Conservation (phyloP, 73 alveolate genomes). For the Uronychia binucleata region DNA sequence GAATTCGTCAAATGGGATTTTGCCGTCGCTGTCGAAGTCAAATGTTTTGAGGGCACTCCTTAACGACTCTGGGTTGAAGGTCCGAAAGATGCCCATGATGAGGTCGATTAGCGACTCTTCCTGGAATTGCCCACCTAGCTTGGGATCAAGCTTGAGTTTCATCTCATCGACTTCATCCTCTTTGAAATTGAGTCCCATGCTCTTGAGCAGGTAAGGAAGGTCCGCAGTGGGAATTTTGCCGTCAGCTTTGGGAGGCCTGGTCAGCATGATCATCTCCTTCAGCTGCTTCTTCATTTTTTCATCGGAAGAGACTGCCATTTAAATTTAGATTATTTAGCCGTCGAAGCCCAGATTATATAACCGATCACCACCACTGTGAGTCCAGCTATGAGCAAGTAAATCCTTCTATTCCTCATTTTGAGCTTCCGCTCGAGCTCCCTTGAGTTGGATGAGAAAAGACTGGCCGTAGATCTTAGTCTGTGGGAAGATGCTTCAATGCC, state of each 20-base stretch:
- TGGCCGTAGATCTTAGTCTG: not conserved
- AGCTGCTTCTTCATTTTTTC: not conserved
- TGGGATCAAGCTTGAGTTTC: not conserved
- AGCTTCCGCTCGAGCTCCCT: not conserved
- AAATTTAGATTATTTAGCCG: not conserved
- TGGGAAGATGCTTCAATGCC: too few relatives aligned
- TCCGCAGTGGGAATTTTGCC: not conserved
- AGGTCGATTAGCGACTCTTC: not conserved
- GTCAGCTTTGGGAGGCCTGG: not conserved
- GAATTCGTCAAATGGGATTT: slow-evolving; percentile 4
- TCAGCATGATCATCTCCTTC: slow-evolving; percentile 4
- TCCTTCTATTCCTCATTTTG: not conserved
- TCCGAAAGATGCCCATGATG: not conserved
- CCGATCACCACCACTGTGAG: not conserved
- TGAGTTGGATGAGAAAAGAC: not conserved
- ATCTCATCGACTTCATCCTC: not conserved
- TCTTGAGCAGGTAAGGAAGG: not conserved
- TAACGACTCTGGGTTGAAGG: not conserved
- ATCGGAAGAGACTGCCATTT: not conserved
- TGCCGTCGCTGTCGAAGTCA: slow-evolving; percentile 8
- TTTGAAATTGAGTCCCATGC: not conserved
- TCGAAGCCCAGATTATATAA: not conserved
- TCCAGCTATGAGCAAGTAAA: not conserved
- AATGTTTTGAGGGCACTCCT: not conserved
- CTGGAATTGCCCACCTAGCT: not conserved